A percentile compares a stretch with the other conserved stretches of the same genome.
Evolutionary conservation across 176 grass and related monocot genomes (phyloP).

Genomic region (Ananas comosus): DNA sequence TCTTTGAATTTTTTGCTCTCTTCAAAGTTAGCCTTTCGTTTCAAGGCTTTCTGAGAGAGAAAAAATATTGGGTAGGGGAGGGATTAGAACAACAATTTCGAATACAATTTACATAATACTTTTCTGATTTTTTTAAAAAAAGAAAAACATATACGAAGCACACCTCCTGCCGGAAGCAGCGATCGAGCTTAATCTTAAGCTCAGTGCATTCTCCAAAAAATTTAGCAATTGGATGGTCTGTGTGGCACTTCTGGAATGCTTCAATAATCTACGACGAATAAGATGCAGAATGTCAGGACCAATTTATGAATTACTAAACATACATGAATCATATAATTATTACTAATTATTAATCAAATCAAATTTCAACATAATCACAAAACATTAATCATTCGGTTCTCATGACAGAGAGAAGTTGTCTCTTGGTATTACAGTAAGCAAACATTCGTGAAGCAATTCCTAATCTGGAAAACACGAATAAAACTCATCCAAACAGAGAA

Average conservation of each 20-base stretch:
- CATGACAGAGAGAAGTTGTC: not conserved
- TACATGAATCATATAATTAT: too few species aligned
- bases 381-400: not conserved
- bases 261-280: conserved; percentile 53
- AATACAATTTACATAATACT: not conserved
- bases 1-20: conserved; percentile 85
- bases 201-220: conserved; percentile 93
- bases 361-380: not conserved
- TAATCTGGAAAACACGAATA: not conserved
- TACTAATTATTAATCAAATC: not conserved
- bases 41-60: conserved; percentile 71
- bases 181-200: conserved; percentile 86
- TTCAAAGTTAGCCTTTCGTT: conserved; percentile 81
- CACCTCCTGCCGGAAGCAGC: conserved; percentile 75
- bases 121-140: not conserved
- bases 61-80: not conserved
- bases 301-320: not conserved
- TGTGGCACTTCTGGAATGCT: conserved; percentile 80
- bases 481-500: not conserved
- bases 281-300: not conserved
- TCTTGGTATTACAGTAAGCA: not conserved
- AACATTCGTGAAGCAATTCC: not conserved
- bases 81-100: not conserved
- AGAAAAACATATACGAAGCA: conserved; percentile 5
- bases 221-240: conserved; percentile 64